A percentile compares a stretch with the other conserved stretches of the same genome.
Evolutionary conservation across 805 yeast species (phyloP).

Genomic region (Teunomyces stri): DNA sequence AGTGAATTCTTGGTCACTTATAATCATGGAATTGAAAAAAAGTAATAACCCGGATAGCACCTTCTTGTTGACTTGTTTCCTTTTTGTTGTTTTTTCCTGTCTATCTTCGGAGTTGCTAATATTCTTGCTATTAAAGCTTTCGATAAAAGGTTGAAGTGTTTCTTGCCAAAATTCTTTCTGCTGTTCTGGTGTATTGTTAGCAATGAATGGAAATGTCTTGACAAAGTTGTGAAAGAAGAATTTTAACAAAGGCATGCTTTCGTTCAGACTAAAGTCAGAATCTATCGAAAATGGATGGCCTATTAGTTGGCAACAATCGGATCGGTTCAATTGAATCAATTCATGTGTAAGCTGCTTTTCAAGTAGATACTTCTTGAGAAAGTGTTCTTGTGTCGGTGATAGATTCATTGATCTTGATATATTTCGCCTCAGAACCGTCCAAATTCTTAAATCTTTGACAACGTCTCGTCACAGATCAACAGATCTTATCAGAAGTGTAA

Average conservation of each 20-base stretch:
- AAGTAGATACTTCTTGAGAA: slow-evolving; percentile 78
- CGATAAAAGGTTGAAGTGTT: slow-evolving; percentile 78
- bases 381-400: slow-evolving; percentile 73
- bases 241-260: slow-evolving; percentile 60
- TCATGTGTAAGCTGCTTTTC: slow-evolving; percentile 62
- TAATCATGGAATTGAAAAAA: slow-evolving; percentile 72
- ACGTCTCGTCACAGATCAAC: neutral
- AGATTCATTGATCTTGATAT: slow-evolving; percentile 1
- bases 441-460: neutral
- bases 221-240: slow-evolving; percentile 64
- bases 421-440: neutral
- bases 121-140: slow-evolving; percentile 68
- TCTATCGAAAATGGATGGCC: slow-evolving; percentile 73
- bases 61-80: slow-evolving; percentile 61
- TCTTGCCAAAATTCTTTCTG: slow-evolving; percentile 66
- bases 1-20: slow-evolving; percentile 53
- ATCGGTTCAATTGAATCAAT: slow-evolving; percentile 54
- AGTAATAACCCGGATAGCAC: slow-evolving; percentile 61
- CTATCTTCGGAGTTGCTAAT: slow-evolving; percentile 75
- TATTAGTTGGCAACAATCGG: slow-evolving; percentile 60
- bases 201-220: slow-evolving; percentile 72
- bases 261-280: slow-evolving; percentile 20
- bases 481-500: neutral
- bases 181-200: slow-evolving; percentile 45
- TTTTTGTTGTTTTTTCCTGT: slow-evolving; percentile 60